Conservation (phyloP, 2,329 filamentous ascomycete genomes). For the Fusarium transvaalense region DNA sequence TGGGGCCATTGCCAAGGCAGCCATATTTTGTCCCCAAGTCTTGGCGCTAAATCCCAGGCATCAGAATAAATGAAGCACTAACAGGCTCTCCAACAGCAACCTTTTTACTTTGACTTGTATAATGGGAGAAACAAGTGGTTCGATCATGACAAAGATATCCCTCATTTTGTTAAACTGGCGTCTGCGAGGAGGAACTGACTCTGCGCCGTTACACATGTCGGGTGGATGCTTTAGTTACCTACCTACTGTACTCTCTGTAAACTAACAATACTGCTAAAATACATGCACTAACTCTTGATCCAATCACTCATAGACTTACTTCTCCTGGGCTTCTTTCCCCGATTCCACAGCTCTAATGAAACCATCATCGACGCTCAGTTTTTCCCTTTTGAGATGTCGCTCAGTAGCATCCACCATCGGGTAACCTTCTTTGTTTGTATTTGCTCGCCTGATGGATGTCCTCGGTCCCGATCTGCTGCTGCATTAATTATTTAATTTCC, state of each 20-base stretch:
- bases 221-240: too few relatives aligned
- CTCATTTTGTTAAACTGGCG: constrained; percentile 3
- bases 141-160: constrained; percentile 4
- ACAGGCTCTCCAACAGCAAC: neutral
- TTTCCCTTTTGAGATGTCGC: neutral
- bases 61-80: constrained; percentile 12
- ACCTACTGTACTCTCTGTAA: neutral
- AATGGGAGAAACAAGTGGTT: neutral
- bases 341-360: neutral
- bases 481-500: neutral
- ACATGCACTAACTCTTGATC: too few relatives aligned
- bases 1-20: constrained; percentile 28
- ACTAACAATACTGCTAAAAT: too few relatives aligned
- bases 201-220: neutral
- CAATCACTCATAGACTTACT: too few relatives aligned
- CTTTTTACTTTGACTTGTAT: neutral
- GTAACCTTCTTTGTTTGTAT: neutral
- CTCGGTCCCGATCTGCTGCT: neutral
- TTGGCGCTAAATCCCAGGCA: constrained; percentile 18
- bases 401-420: neutral
- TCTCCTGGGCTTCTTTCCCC: neutral
- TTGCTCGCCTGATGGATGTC: neutral
- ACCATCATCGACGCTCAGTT: constrained; percentile 8
- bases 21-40: constrained; percentile 7
- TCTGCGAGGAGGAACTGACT: neutral